Conservation (phyloP, 768 basidiomycete species). For the Termitomyces sp. region DNA sequence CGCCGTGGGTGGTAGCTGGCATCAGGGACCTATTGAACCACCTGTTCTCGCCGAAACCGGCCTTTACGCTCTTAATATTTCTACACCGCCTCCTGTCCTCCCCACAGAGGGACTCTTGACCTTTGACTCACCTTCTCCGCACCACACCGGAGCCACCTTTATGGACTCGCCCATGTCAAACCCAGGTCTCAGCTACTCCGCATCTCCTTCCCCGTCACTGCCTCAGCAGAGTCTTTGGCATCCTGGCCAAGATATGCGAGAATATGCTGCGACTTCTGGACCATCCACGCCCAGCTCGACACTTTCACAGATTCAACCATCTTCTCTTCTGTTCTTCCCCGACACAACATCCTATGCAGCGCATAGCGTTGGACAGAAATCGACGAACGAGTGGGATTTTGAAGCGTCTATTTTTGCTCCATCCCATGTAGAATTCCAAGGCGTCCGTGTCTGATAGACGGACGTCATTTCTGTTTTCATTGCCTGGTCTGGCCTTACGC, state of each 20-base stretch:
- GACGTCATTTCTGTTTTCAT: neutral
- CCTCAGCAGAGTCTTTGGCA: neutral
- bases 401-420: conserved; percentile 6
- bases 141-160: neutral
- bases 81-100: neutral
- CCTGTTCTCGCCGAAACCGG: conserved; percentile 3
- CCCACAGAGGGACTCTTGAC: conserved; percentile 4
- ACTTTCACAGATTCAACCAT: neutral
- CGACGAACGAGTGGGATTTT: conserved; percentile 4
- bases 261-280: neutral
- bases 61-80: conserved; percentile 8
- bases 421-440: neutral
- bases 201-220: conserved; percentile 8
- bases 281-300: conserved; percentile 1
- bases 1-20: neutral
- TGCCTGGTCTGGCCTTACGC: conserved; percentile 2
- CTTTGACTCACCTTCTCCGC: conserved; percentile 6
- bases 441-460: neutral
- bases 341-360: neutral
- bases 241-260: neutral
- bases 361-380: neutral
- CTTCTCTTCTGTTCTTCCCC: conserved; percentile 2
- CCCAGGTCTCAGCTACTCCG: conserved; percentile 9
- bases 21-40: neutral
- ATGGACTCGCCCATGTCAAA: conserved; percentile 4